These are phyloP conservation scores for Eremochloa ophiuroides DNA, from an alignment of 176 grass and related monocot genomes.

Conservation along the genomic window DNA sequence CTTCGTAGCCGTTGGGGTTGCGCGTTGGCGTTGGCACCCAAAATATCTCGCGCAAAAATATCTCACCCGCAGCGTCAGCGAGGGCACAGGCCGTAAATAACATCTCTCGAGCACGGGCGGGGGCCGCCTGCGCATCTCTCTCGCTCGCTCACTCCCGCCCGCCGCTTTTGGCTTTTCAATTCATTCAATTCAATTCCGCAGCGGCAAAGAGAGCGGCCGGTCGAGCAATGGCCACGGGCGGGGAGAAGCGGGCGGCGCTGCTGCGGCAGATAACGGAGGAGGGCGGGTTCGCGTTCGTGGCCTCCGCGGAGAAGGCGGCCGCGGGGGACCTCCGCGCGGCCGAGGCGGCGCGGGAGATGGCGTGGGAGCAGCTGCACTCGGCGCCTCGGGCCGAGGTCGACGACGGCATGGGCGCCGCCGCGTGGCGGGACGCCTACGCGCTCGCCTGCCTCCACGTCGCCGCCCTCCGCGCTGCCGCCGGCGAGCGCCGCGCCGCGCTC, in stretches of 20 bases:
- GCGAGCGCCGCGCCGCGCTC: slow-evolving; percentile 51
- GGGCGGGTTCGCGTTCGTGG: slow-evolving; percentile 89
- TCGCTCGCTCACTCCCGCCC: not conserved
- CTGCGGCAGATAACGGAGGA: slow-evolving; percentile 79
- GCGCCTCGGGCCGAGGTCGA: slow-evolving; percentile 66
- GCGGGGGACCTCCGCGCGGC: slow-evolving; percentile 74
- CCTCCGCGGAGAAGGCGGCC: slow-evolving; percentile 77
- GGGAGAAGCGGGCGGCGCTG: slow-evolving; percentile 54
- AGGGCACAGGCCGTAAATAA: slow-evolving; percentile 17
- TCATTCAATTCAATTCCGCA: not conserved
- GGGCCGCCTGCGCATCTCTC: not conserved
- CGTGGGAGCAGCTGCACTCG: slow-evolving; percentile 96
- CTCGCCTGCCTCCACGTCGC: slow-evolving; percentile 86
- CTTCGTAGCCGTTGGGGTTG: slow-evolving; percentile 22
- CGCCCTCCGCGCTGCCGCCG: slow-evolving; percentile 22
- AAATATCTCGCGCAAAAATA: slow-evolving; percentile 37
- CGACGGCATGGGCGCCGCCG: too few relatives aligned
- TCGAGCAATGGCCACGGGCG: slow-evolving; percentile 28
- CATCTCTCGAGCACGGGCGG: not conserved
- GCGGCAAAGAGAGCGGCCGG: not conserved
- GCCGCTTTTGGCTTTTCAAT: slow-evolving; percentile 23
- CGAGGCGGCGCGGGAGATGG: slow-evolving; percentile 90
- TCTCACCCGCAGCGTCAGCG: not conserved
- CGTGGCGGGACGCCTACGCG: slow-evolving; percentile 83
- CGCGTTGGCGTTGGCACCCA: not conserved